Evolutionary conservation across 23 red algal species (phyloP).

Genomic region (Gracilariopsis chorda): DNA sequence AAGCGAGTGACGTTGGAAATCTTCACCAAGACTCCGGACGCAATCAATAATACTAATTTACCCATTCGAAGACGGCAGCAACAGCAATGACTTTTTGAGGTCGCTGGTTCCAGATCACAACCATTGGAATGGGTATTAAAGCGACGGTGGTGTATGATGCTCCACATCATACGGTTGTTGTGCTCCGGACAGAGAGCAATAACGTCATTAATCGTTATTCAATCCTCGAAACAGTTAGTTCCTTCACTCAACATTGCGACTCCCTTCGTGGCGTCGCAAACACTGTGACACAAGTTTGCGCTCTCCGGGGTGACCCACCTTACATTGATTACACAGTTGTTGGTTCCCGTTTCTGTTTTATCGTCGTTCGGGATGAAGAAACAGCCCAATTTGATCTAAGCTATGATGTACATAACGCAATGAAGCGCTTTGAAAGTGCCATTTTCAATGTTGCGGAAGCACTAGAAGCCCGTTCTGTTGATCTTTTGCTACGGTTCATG

Average conservation of each 20-base stretch:
- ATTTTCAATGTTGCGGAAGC: background rate
- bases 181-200: slow-evolving; percentile 29
- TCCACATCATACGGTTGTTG: slow-evolving; percentile 31
- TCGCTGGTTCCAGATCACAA: background rate
- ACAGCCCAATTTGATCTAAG: slow-evolving; percentile 14
- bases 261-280: slow-evolving; percentile 34
- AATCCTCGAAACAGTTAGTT: slow-evolving; percentile 33
- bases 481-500: slow-evolving; percentile 40
- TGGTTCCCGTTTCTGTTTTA: slow-evolving; percentile 39
- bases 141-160: slow-evolving; percentile 57
- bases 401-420: slow-evolving; percentile 40
- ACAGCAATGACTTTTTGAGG: no score
- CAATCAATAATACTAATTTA: no score
- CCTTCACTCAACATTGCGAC: slow-evolving; percentile 62
- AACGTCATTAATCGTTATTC: slow-evolving; percentile 7
- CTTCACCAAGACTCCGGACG: no score
- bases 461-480: slow-evolving; percentile 11
- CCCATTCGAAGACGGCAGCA: no score
- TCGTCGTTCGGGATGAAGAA: slow-evolving; percentile 37
- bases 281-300: slow-evolving; percentile 33
- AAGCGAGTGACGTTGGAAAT: no score
- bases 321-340: slow-evolving; percentile 46
- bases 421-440: slow-evolving; percentile 25
- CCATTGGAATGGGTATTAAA: slow-evolving; percentile 41
- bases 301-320: slow-evolving; percentile 60